A percentile compares a stretch with the other conserved stretches of the same genome.
These are phyloP conservation scores for Cynara cardunculus DNA, from an alignment of 129 eudicot species.

Conservation along the genomic window DNA sequence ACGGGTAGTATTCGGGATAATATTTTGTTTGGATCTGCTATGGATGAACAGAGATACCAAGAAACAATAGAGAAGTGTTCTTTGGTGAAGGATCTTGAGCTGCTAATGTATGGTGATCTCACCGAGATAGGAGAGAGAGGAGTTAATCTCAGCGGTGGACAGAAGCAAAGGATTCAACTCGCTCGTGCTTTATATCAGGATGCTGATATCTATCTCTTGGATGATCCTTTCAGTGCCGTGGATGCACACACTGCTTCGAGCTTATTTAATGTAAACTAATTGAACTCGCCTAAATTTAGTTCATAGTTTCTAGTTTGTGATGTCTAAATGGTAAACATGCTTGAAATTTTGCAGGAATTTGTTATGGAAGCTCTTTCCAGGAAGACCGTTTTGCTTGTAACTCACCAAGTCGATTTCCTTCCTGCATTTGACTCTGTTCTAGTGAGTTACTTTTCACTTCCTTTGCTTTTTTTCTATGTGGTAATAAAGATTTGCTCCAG, in stretches of 20 bases:
- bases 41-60: constrained; percentile 65
- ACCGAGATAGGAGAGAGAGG: constrained; percentile 98
- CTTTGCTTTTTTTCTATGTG: neutral
- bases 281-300: neutral
- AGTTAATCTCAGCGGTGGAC: constrained; percentile 96
- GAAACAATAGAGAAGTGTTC: constrained; percentile 75
- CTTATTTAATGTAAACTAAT: constrained; percentile 60
- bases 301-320: neutral
- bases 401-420: constrained; percentile 99
- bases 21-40: constrained; percentile 65
- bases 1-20: constrained; percentile 89
- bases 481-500: neutral
- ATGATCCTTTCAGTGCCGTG: constrained; percentile 99
- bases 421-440: constrained; percentile 83
- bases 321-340: neutral
- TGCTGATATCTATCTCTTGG: constrained; percentile 93
- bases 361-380: constrained; percentile 81
- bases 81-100: constrained; percentile 74
- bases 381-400: constrained; percentile 90
- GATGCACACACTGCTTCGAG: constrained; percentile 95
- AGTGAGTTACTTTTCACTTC: constrained; percentile 43
- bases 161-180: constrained; percentile 93
- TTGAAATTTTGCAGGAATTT: constrained; percentile 58
- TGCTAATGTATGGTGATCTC: constrained; percentile 62
- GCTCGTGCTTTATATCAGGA: constrained; percentile 94